A percentile compares a stretch with the other conserved stretches of the same genome.
Evolutionary conservation across 768 basidiomycete genomes (phyloP).

Genomic region (Trametes sanguinea): DNA sequence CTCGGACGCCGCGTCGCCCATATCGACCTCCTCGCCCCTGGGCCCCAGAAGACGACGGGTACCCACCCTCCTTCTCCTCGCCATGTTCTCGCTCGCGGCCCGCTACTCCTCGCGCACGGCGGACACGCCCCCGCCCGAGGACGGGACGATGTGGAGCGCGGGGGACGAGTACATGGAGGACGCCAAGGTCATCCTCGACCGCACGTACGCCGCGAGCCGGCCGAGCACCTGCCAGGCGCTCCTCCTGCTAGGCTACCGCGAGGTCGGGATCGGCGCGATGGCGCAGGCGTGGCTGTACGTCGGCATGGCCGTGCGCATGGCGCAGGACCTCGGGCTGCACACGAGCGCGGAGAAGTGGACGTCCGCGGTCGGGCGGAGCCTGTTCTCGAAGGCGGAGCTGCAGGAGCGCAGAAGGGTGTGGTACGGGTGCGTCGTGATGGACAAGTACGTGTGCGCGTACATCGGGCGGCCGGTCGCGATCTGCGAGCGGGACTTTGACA

Average conservation of each 20-base stretch:
- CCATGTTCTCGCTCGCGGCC: constrained; percentile 84
- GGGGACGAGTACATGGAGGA: constrained; percentile 71
- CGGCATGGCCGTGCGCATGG: constrained; percentile 92
- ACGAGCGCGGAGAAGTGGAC: constrained; percentile 79
- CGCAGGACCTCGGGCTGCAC: constrained; percentile 85
- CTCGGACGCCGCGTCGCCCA: constrained; percentile 26
- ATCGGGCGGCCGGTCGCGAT: constrained; percentile 79
- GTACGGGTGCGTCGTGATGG: constrained; percentile 79
- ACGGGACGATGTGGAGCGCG: constrained; percentile 76
- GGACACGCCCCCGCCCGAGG: constrained; percentile 39
- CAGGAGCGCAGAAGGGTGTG: constrained; percentile 74
- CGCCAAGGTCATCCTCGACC: constrained; percentile 68
- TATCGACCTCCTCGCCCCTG: constrained; percentile 37
- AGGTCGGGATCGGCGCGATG: constrained; percentile 89
- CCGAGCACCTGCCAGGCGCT: constrained; percentile 79
- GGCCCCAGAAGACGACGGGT: constrained; percentile 48
- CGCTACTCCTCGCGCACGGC: constrained; percentile 53
- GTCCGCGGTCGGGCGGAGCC: constrained; percentile 45
- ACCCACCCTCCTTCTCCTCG: constrained; percentile 69
- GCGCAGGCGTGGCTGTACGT: constrained; percentile 84
- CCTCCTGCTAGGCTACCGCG: constrained; percentile 79
- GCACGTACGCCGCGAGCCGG: constrained; percentile 68
- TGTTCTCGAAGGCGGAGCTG: constrained; percentile 65
- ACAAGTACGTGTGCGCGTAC: constrained; percentile 78
- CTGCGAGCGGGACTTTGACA: constrained; percentile 76